Conservation (phyloP, 495 filamentous ascomycete species). For the Aspergillus indologenus region DNA sequence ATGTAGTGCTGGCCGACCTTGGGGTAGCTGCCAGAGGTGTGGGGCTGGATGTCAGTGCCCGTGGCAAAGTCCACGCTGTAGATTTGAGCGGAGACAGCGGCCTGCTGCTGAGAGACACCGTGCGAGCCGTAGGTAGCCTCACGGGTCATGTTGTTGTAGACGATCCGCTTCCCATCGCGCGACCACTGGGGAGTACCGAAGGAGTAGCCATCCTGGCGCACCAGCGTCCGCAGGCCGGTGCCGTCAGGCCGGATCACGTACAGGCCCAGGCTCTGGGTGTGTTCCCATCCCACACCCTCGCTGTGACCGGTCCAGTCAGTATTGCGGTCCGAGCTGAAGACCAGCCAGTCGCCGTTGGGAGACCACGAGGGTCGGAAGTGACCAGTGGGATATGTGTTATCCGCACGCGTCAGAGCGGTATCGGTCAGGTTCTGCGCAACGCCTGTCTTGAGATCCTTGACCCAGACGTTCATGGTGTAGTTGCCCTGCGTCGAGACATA, state of each 20-base stretch:
- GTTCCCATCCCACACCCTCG: slow-evolving; percentile 17
- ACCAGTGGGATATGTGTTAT: slow-evolving; percentile 6
- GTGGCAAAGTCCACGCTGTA: slow-evolving; percentile 6
- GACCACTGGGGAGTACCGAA: slow-evolving; percentile 19
- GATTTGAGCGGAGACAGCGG: background rate
- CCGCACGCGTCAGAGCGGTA: slow-evolving; percentile 3
- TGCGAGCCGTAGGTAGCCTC: slow-evolving; percentile 11
- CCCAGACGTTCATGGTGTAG: slow-evolving; percentile 18
- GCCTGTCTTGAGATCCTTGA: slow-evolving; percentile 14
- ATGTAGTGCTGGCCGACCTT: slow-evolving; percentile 7
- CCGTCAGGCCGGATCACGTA: slow-evolving; percentile 15
- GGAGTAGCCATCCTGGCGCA: slow-evolving; percentile 5
- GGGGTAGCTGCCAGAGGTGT: slow-evolving; percentile 5
- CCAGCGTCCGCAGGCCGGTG: slow-evolving; percentile 5
- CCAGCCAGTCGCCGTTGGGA: slow-evolving; percentile 20
- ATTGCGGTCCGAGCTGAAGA: slow-evolving; percentile 18
- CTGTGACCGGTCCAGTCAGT: slow-evolving; percentile 19
- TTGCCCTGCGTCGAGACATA: slow-evolving; percentile 16
- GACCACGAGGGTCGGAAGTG: slow-evolving; percentile 30
- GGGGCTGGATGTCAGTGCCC: background rate
- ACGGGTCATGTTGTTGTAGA: slow-evolving; percentile 16
- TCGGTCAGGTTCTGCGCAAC: slow-evolving; percentile 17
- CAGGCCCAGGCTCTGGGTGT: slow-evolving; percentile 14
- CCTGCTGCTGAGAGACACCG: slow-evolving; percentile 3
- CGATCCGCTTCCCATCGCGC: slow-evolving; percentile 18